Percentiles rank a stretch among this genome's conserved stretches.
Evolutionary conservation across 108 stramenopile genomes (phyloP).

Genomic region (Conticribra weissflogii): DNA sequence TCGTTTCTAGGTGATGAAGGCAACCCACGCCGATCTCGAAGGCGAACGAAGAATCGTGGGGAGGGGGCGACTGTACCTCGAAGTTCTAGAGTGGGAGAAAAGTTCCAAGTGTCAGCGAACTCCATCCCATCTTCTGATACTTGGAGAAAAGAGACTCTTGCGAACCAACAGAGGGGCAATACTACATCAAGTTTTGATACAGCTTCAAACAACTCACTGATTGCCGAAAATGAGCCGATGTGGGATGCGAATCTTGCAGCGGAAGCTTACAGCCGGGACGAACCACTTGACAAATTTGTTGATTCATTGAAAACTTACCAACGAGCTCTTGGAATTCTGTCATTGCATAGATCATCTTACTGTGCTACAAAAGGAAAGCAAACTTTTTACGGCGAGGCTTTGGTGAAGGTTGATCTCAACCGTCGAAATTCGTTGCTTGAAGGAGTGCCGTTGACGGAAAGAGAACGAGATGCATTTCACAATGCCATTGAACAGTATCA

Average conservation of each 20-base stretch:
- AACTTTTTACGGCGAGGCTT: constrained; percentile 9
- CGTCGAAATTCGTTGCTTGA: constrained; percentile 21
- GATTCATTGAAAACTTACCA: constrained; percentile 35
- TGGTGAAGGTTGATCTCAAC: neutral
- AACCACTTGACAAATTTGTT: constrained; percentile 57
- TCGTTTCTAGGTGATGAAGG: constrained; percentile 1
- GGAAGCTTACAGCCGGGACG: constrained; percentile 37
- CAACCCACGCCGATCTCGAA: constrained; percentile 21
- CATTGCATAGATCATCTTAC: constrained; percentile 59
- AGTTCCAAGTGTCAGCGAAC: constrained; percentile 35
- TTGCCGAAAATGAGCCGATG: constrained; percentile 41
- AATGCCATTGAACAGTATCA: constrained; percentile 33
- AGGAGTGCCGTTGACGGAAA: constrained; percentile 22
- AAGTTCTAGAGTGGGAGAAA: constrained; percentile 31
- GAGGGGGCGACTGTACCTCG: constrained; percentile 31
- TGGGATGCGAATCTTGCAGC: constrained; percentile 60
- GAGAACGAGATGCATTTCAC: constrained; percentile 25
- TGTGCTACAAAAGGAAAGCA: constrained; percentile 32
- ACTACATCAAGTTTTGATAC: neutral
- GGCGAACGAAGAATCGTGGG: constrained; percentile 20
- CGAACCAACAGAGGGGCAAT: no score
- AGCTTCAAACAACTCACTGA: neutral
- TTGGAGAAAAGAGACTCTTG: constrained; percentile 18
- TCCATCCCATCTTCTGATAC: constrained; percentile 30
- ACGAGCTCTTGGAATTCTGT: constrained; percentile 47